phyloP scores from a whole-genome alignment of 345 rosid genomes.

The Eucalyptus polybractea region DNA sequence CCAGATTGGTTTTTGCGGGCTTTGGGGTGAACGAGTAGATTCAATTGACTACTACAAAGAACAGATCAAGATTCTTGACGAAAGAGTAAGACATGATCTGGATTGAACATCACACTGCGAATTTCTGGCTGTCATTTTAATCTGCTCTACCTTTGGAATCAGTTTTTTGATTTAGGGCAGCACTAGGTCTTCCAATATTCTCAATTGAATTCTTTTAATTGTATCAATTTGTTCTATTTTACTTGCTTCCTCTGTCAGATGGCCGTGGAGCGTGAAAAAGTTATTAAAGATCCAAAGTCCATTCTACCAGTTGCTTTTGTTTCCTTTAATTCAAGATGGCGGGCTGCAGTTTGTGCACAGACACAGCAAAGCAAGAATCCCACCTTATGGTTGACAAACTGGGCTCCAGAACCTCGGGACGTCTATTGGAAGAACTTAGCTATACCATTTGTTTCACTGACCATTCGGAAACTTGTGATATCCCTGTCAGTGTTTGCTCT shows the following conservation, averaged over 20 bases:
- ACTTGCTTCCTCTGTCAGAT: constrained; percentile 31
- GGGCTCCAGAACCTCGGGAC: constrained; percentile 98
- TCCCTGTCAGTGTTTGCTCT: constrained; percentile 67
- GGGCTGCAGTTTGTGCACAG: constrained; percentile 98
- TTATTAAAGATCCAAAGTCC: constrained; percentile 59
- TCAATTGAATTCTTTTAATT: neutral
- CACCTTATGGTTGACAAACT: constrained; percentile 80
- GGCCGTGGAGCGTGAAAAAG: constrained; percentile 64
- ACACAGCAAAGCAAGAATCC: constrained; percentile 98
- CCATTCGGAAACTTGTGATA: constrained; percentile 62
- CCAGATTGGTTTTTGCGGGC: constrained; percentile 80
- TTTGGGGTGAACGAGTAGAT: constrained; percentile 69
- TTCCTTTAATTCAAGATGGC: constrained; percentile 92
- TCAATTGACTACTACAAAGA: constrained; percentile 73
- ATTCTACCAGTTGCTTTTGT: constrained; percentile 83
- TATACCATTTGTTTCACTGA: constrained; percentile 85
- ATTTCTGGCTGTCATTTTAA: neutral
- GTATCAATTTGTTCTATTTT: neutral
- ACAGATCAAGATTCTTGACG: constrained; percentile 40
- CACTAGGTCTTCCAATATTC: neutral
- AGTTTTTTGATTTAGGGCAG: neutral
- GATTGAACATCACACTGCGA: neutral
- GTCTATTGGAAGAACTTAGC: constrained; percentile 88
- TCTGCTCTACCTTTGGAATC: neutral
- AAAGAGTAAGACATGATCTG: constrained; percentile 30